Evolutionary conservation across 176 grass and related monocot species (phyloP), one percentile per base, ranked within the genome.

Genomic region (Aegilops sharonensis): DNA sequence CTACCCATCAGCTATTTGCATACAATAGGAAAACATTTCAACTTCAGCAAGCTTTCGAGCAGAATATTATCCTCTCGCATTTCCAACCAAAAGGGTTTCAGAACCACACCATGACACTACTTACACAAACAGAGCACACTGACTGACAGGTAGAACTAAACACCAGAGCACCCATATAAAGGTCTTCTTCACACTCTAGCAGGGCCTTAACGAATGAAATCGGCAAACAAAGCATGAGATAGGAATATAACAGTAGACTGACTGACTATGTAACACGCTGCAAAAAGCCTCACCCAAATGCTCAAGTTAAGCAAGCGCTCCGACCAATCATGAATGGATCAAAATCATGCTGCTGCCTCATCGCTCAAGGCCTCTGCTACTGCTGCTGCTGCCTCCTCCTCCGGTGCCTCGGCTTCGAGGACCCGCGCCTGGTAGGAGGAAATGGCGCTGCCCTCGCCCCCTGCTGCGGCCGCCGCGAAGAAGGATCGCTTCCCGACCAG

Each of bases 401-500:
- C 78, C 0, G 71, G 77, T 64, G 65, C 61, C 57, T 93, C 89
- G 8, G 79, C 78, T 37, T 89, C 86, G 25, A 91, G 83, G 20
- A 65, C 85, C 39, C 88, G 75, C 30, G 52, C 83, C 67, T 91
- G 77, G 67, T 78, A 93, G 14, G 85, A 83, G 0, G 87, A 80
- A 13, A 85, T 15, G 9, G 50, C 23, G 40, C 82, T 79, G 64
- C 75, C 9, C 2, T 42, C 83, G 5, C 80, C 89, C 0, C 64
- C 87, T 0, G 35, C 77, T 67, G 75, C 83, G 21, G 48, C 48
- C 48, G 60, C 60, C 4, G 69, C 61, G 86, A 99, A 99, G 81
- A 92, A 91, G 0, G 90, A 84, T 18, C 85, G 90, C 59, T 78
- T 94, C 9, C 90, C 92, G 1, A 66, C 88, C 72, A 96, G 43